A percentile compares a stretch with the other conserved stretches of the same genome.
Evolutionary conservation across 1,284 basidiomycete species (phyloP).

Genomic region (Singerocomus inundabilis): DNA sequence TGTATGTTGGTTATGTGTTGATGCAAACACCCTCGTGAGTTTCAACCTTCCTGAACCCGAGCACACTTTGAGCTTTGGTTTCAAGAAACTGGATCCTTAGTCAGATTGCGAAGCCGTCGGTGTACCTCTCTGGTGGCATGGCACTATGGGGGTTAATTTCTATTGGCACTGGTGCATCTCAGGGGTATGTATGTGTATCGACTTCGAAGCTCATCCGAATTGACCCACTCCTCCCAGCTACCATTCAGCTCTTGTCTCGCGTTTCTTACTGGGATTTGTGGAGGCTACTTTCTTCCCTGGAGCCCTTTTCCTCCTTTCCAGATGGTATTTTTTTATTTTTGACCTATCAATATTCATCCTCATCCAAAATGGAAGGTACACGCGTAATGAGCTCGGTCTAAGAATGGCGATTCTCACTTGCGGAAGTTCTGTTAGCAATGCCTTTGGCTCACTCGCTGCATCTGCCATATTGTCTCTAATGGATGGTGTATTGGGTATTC

Average conservation of each 20-base stretch:
- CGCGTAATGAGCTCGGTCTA: constrained; percentile 54
- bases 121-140: constrained; percentile 74
- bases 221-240: not conserved
- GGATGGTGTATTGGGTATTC: constrained; percentile 66
- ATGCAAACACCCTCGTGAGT: constrained; percentile 76
- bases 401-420: constrained; percentile 73
- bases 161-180: constrained; percentile 14
- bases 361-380: constrained; percentile 14
- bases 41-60: not conserved
- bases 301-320: constrained; percentile 42
- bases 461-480: constrained; percentile 69
- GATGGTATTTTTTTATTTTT: constrained; percentile 19
- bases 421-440: constrained; percentile 76
- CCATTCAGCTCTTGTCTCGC: constrained; percentile 57
- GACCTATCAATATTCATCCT: not conserved
- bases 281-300: constrained; percentile 78
- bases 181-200: constrained; percentile 4
- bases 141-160: constrained; percentile 56
- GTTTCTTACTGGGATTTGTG: constrained; percentile 70
- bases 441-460: constrained; percentile 78
- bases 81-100: constrained; percentile 71
- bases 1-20: constrained; percentile 77
- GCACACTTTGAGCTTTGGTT: not conserved
- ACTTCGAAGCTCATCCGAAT: not conserved
- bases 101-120: constrained; percentile 65